These are phyloP conservation scores for Biscutella auriculata DNA, from an alignment of 441 rosid genomes.

Conservation along the genomic window DNA sequence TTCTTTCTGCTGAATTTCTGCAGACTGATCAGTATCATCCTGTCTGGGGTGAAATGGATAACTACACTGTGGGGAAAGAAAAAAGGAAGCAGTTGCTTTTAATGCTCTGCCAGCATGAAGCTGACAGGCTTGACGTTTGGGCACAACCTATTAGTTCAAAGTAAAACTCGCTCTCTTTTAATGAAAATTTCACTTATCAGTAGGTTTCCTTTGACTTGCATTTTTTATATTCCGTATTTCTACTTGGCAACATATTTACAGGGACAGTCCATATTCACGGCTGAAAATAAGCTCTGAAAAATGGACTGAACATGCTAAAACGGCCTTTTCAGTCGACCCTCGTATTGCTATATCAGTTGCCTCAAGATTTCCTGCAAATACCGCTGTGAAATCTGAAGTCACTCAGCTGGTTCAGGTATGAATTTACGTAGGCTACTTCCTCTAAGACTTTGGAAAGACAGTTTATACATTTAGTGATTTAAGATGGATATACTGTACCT, in stretches of 20 bases:
- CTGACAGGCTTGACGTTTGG: conserved; percentile 99
- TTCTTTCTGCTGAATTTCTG: conserved; percentile 19
- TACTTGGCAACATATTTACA: conserved; percentile 26
- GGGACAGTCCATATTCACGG: conserved; percentile 54
- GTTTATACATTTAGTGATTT: neutral
- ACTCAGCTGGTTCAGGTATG: conserved; percentile 86
- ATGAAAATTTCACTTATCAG: neutral
- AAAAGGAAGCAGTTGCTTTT: conserved; percentile 85
- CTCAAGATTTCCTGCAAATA: conserved; percentile 75
- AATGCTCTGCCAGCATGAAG: conserved; percentile 92
- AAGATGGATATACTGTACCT: neutral
- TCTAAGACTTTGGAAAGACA: neutral
- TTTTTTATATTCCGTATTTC: conserved; percentile 11
- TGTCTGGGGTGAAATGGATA: conserved; percentile 94
- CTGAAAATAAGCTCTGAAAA: conserved; percentile 70
- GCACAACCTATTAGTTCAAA: conserved; percentile 79
- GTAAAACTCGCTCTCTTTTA: conserved; percentile 30
- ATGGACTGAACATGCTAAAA: conserved; percentile 77
- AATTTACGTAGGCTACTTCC: neutral
- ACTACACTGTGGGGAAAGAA: conserved; percentile 66
- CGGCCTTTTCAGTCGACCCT: conserved; percentile 88
- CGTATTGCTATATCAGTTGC: conserved; percentile 71
- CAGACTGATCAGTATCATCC: conserved; percentile 78
- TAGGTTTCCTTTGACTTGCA: neutral
- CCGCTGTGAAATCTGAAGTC: conserved; percentile 63